Evolutionary conservation across 75 land plant species (phyloP), one percentile per base, ranked within the genome.

Genomic region (Selaginella tamariscina): DNA sequence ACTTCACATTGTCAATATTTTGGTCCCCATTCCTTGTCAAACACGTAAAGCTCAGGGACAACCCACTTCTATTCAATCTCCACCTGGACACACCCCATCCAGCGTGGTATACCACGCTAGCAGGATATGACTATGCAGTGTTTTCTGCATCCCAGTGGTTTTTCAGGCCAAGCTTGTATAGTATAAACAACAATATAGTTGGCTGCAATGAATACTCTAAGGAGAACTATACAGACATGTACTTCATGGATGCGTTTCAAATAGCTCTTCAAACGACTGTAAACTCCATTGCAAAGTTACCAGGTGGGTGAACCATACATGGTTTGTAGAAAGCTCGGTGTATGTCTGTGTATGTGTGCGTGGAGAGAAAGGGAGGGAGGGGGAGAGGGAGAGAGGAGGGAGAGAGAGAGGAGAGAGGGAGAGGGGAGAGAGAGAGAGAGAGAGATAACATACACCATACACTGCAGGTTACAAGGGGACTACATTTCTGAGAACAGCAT

Each of bases 11-110:
- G 5, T 8, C 62, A 8, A 59, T 59, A 5, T 5, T 59, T n/a
- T 59, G 62, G 62, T 59, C 62, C 9, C 62, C 62, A 59, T 59
- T 59, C 26, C 62, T 59, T n/a, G 62, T 59, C 23, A 59, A 59
- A 23, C 62, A 21, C 8, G 21, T 59, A 8, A 59, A 59, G 62
- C 18, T 23, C n/a, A 5, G 21, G 18, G 62, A 59, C 23, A 23
- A 27, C n/a, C 23, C 23, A 21, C 23, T 23, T 21, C 62, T 59
- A 2, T 21, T 26, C 23, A 59, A 59, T 23, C 62, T 59, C 26
- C 62, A 59, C 26, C n/a, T 59, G 27, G 62, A 59, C 62, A n/a
- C 21, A 2, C 62, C 62, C 5, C 62, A 59, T 8, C 24, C 23
- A n/a, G 26, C 23, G 8, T 59, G 62, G 62, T 21, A 9, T 2